These are phyloP conservation scores for Spencermartinsiella ligniputridi DNA, from an alignment of 1,139 yeast genomes.

Conservation along the genomic window DNA sequence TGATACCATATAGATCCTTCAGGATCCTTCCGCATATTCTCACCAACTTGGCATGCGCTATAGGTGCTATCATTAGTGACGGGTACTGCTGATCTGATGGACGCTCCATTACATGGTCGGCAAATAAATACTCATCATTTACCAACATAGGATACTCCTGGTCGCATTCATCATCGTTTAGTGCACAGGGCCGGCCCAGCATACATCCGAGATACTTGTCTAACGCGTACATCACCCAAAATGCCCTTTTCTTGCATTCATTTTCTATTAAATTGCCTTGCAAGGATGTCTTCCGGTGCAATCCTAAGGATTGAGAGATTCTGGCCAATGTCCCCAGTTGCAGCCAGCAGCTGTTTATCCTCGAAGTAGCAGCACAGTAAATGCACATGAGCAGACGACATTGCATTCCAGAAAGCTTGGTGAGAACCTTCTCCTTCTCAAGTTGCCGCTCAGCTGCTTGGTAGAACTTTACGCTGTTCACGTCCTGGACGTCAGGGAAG, in stretches of 20 bases:
- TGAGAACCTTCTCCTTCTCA: not conserved
- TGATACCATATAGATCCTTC: constrained; percentile 7
- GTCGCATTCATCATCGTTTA: constrained; percentile 11
- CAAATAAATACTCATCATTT: constrained; percentile 7
- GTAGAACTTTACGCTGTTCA: constrained; percentile 1
- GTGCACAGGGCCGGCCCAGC: constrained; percentile 10
- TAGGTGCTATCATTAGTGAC: constrained; percentile 7
- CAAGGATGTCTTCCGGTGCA: constrained; percentile 5
- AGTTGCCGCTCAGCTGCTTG: constrained; percentile 9
- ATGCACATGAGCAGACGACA: constrained; percentile 6
- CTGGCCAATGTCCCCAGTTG: constrained; percentile 10
- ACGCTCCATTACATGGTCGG: not conserved
- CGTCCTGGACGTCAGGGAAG: constrained; percentile 4
- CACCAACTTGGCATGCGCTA: constrained; percentile 6
- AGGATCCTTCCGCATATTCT: constrained; percentile 2
- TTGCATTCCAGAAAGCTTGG: constrained; percentile 4
- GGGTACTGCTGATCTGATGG: not conserved
- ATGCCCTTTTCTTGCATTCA: constrained; percentile 9
- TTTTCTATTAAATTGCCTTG: constrained; percentile 1
- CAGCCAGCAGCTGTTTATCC: constrained; percentile 11
- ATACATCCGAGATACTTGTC: constrained; percentile 9
- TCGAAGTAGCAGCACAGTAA: constrained; percentile 6
- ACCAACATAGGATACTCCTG: constrained; percentile 7
- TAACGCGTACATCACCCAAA: constrained; percentile 9
- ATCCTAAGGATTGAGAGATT: constrained; percentile 8